phyloP scores from a whole-genome alignment of 2,329 filamentous ascomycete genomes.

The Diaporthe citri region DNA sequence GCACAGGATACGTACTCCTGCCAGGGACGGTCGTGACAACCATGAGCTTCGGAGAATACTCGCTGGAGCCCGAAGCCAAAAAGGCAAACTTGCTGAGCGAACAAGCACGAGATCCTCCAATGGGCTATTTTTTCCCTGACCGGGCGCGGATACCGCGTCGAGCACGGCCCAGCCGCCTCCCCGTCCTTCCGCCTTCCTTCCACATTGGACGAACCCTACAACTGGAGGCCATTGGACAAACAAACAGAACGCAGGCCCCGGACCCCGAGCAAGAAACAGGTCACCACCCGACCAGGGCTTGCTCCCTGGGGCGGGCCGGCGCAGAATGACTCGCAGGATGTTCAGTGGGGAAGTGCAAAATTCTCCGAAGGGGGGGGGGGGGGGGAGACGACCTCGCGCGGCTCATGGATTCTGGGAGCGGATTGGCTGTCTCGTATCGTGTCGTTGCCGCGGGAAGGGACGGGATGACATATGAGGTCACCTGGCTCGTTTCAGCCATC shows the following conservation, averaged over 20 bases:
- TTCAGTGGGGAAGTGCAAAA: constrained; percentile 3
- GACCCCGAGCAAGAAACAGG: not conserved
- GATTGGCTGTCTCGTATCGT: not conserved
- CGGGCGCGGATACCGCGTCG: not conserved
- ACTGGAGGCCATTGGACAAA: not conserved
- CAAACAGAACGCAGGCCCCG: not conserved
- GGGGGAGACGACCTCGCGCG: not conserved
- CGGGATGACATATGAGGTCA: not conserved
- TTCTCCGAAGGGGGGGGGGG: not conserved
- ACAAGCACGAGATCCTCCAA: not conserved
- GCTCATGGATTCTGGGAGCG: not conserved
- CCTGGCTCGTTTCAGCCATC: not conserved
- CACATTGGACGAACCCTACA: not conserved
- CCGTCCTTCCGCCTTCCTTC: too few relatives aligned
- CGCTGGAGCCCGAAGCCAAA: too few relatives aligned
- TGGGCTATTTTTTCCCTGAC: not conserved
- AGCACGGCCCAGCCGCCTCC: not conserved
- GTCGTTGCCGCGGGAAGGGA: not conserved
- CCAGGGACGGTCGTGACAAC: not conserved
- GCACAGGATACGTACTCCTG: not conserved
- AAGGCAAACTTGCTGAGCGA: too few relatives aligned
- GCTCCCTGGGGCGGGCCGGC: not conserved
- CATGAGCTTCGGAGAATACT: not conserved
- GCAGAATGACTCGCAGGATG: constrained; percentile 19
- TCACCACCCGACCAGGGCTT: not conserved